Percentiles rank a stretch among this genome's conserved stretches.
phyloP scores from a whole-genome alignment of 345 rosid species.

The Nasturtium officinale region DNA sequence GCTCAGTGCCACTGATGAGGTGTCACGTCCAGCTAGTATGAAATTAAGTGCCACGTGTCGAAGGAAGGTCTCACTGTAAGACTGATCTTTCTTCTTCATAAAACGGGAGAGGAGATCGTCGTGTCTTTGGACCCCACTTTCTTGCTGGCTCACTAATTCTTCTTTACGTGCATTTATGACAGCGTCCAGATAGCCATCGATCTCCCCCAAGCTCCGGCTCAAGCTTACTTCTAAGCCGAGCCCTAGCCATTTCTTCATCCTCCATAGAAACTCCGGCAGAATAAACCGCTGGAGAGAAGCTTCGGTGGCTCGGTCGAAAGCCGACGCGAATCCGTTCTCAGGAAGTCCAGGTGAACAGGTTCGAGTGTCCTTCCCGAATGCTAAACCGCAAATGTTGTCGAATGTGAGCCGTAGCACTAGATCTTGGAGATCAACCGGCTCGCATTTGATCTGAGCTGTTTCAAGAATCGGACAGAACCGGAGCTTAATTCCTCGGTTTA shows the following conservation, averaged over 20 bases:
- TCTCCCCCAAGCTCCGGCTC: slow-evolving; percentile 71
- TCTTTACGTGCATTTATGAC: slow-evolving; percentile 70
- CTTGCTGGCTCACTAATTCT: slow-evolving; percentile 63
- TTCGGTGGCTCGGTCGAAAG: slow-evolving; percentile 92
- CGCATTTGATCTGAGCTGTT: slow-evolving; percentile 54
- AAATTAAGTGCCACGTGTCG: slow-evolving; percentile 89
- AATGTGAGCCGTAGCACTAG: slow-evolving; percentile 84
- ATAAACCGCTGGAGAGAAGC: slow-evolving; percentile 90
- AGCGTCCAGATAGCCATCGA: slow-evolving; percentile 62
- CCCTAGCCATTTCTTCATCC: slow-evolving; percentile 75
- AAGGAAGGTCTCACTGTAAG: slow-evolving; percentile 66
- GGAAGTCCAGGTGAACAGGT: slow-evolving; percentile 78
- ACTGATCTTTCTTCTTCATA: slow-evolving; percentile 77
- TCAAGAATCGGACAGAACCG: slow-evolving; percentile 77
- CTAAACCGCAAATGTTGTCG: slow-evolving; percentile 93
- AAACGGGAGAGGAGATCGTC: slow-evolving; percentile 88
- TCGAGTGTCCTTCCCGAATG: slow-evolving; percentile 89
- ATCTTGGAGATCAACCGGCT: slow-evolving; percentile 87
- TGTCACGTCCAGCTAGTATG: slow-evolving; percentile 97
- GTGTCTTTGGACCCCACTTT: slow-evolving; percentile 58
- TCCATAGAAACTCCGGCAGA: slow-evolving; percentile 82
- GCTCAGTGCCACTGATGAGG: slow-evolving; percentile 85
- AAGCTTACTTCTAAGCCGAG: slow-evolving; percentile 85
- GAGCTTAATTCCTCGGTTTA: slow-evolving; percentile 70
- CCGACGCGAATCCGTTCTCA: slow-evolving; percentile 73